phyloP scores from a whole-genome alignment of 73 alveolate species.

The Tetrahymena borealis region DNA sequence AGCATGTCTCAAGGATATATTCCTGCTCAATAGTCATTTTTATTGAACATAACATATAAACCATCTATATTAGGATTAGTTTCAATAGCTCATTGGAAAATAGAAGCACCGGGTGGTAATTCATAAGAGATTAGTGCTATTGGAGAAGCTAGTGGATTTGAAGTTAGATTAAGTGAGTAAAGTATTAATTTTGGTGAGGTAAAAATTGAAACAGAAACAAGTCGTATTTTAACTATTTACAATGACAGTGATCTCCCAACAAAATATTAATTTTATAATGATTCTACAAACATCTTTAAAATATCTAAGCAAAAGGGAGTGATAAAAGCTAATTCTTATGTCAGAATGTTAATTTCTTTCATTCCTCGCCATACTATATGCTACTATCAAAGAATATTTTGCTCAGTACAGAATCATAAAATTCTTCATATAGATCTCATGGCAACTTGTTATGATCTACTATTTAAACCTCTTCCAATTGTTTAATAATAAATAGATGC shows the following conservation, averaged over 20 bases:
- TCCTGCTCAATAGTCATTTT: constrained; percentile 84
- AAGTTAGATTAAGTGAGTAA: constrained; percentile 69
- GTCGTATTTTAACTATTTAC: constrained; percentile 83
- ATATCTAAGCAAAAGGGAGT: constrained; percentile 82
- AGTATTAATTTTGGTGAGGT: constrained; percentile 93
- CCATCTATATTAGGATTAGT: constrained; percentile 75
- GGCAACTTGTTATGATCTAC: constrained; percentile 93
- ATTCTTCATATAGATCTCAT: constrained; percentile 87
- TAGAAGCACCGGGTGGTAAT: constrained; percentile 88
- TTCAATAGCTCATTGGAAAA: constrained; percentile 78
- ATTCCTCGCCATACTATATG: constrained; percentile 81
- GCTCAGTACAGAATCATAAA: constrained; percentile 73
- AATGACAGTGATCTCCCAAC: constrained; percentile 90
- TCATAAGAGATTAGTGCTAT: constrained; percentile 64
- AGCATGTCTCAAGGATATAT: constrained; percentile 69
- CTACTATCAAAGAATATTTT: constrained; percentile 88
- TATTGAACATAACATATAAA: constrained; percentile 69
- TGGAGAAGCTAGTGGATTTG: constrained; percentile 85
- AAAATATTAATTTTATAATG: constrained; percentile 73
- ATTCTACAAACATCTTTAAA: constrained; percentile 69
- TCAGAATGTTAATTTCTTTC: constrained; percentile 83
- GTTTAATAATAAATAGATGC: constrained; percentile 88
- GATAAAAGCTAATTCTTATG: constrained; percentile 71
- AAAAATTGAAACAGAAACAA: constrained; percentile 75
- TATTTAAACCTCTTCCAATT: constrained; percentile 87